Evolutionary conservation across 2,329 filamentous ascomycete species (phyloP).

Genomic region (Pezicula neosporulosa): DNA sequence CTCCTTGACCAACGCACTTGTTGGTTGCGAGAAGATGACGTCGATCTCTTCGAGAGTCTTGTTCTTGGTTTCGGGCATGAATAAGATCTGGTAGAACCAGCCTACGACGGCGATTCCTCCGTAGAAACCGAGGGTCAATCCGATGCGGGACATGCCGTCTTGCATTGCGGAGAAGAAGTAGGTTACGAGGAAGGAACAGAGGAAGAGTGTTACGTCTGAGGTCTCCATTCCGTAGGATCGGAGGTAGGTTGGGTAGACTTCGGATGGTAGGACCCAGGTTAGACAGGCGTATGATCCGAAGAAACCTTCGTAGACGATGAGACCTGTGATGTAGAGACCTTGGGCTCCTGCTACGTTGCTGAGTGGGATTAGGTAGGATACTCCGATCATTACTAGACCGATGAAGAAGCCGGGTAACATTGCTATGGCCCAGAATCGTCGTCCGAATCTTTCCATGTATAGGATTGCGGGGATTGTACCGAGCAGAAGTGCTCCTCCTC

Average conservation of each 20-base stretch:
- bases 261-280: constrained; percentile 64
- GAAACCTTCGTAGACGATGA: constrained; percentile 66
- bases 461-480: constrained; percentile 67
- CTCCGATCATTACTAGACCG: constrained; percentile 63
- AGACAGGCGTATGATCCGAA: constrained; percentile 64
- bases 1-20: constrained; percentile 56
- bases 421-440: constrained; percentile 70
- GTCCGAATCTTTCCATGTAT: constrained; percentile 69
- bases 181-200: constrained; percentile 69
- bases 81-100: constrained; percentile 69
- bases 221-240: constrained; percentile 72
- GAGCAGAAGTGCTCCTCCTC: constrained; percentile 62
- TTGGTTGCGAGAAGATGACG: constrained; percentile 61
- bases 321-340: constrained; percentile 63
- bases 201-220: constrained; percentile 64
- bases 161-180: constrained; percentile 75
- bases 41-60: constrained; percentile 69
- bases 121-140: constrained; percentile 68
- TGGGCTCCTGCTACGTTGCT: constrained; percentile 45
- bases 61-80: constrained; percentile 73
- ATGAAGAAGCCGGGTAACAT: constrained; percentile 72
- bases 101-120: constrained; percentile 69
- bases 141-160: constrained; percentile 61
- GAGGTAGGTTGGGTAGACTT: constrained; percentile 71
- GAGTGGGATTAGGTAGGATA: constrained; percentile 54